A percentile compares a stretch with the other conserved stretches of the same genome.
phyloP scores from a whole-genome alignment of 2,329 filamentous ascomycete species.

The Chrysosporium keratinophilum region DNA sequence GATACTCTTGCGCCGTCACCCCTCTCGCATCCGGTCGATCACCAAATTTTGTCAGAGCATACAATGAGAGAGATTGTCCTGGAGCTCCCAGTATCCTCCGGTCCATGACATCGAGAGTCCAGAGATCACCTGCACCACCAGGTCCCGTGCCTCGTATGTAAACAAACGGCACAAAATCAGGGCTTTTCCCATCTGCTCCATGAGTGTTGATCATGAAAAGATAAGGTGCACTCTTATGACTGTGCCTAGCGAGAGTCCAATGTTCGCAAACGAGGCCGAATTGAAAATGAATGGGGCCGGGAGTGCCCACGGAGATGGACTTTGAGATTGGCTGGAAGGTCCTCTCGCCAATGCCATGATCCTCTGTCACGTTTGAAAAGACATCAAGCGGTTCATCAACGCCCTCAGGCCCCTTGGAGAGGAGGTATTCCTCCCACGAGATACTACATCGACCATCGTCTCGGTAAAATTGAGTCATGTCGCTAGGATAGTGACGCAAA shows the following conservation, averaged over 20 bases:
- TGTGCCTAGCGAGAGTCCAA: slow-evolving; percentile 58
- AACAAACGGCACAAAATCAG: slow-evolving; percentile 60
- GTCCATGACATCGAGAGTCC: slow-evolving; percentile 64
- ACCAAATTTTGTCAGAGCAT: slow-evolving; percentile 48
- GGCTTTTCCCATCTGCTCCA: slow-evolving; percentile 55
- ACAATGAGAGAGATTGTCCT: slow-evolving; percentile 58
- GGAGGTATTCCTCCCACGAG: slow-evolving; percentile 73
- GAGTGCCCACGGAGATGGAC: slow-evolving; percentile 51
- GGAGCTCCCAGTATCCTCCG: slow-evolving; percentile 55
- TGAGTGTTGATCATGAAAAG: slow-evolving; percentile 60
- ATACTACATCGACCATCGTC: slow-evolving; percentile 53
- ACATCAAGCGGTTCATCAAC: slow-evolving; percentile 35
- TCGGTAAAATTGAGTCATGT: slow-evolving; percentile 57
- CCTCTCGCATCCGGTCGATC: slow-evolving; percentile 45
- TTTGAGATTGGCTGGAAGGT: slow-evolving; percentile 53
- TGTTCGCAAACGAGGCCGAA: slow-evolving; percentile 72
- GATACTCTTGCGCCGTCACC: slow-evolving; percentile 41
- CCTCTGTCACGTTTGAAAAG: slow-evolving; percentile 38
- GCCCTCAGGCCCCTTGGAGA: slow-evolving; percentile 44
- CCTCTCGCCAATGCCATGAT: slow-evolving; percentile 44
- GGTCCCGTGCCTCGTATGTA: slow-evolving; percentile 29
- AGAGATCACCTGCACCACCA: slow-evolving; percentile 62
- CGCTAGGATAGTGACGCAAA: slow-evolving; percentile 62
- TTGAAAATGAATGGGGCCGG: slow-evolving; percentile 59
- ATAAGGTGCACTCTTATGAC: slow-evolving; percentile 56